These are phyloP conservation scores for Phoma sp. DNA, from an alignment of 2,329 filamentous ascomycete genomes.

Conservation along the genomic window DNA sequence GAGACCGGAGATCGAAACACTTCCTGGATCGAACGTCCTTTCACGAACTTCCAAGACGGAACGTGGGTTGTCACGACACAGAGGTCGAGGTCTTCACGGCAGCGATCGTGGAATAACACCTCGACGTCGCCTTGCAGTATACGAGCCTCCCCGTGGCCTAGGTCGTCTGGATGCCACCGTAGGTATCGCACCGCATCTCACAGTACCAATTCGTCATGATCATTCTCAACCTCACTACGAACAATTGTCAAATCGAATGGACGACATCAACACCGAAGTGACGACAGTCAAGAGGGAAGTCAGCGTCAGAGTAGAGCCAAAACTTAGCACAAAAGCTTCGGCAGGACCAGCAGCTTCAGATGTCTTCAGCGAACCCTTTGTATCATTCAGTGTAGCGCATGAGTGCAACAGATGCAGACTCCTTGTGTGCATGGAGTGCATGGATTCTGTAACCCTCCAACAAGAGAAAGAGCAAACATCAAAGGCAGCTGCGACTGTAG, in stretches of 20 bases:
- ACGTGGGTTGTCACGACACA: not conserved
- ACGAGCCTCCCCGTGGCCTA: conserved; percentile 17
- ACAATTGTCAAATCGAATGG: not conserved
- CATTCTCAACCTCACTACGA: too few species aligned
- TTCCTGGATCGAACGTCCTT: not conserved
- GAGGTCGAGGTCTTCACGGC: not conserved
- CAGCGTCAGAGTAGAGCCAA: not conserved
- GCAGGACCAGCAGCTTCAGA: not conserved
- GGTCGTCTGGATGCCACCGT: conserved; percentile 11
- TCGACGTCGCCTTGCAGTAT: conserved; percentile 5
- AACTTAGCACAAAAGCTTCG: not conserved
- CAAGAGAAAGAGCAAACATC: conserved; percentile 2
- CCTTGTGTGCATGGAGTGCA: conserved; percentile 34
- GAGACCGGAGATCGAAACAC: conserved; percentile 29
- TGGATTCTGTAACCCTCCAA: conserved; percentile 6
- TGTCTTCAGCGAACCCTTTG: not conserved
- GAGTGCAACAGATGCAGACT: conserved; percentile 31
- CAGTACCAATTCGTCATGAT: not conserved
- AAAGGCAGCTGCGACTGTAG: not conserved
- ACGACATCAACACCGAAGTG: not conserved
- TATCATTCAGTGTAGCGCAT: conserved; percentile 32
- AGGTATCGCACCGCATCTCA: conserved; percentile 10
- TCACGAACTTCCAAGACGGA: not conserved
- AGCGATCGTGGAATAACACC: not conserved
- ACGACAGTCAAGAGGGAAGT: not conserved